Evolutionary conservation across 2,329 filamentous ascomycete species (phyloP), one percentile per base, ranked within the genome.

Genomic region (Phoma herbarum): DNA sequence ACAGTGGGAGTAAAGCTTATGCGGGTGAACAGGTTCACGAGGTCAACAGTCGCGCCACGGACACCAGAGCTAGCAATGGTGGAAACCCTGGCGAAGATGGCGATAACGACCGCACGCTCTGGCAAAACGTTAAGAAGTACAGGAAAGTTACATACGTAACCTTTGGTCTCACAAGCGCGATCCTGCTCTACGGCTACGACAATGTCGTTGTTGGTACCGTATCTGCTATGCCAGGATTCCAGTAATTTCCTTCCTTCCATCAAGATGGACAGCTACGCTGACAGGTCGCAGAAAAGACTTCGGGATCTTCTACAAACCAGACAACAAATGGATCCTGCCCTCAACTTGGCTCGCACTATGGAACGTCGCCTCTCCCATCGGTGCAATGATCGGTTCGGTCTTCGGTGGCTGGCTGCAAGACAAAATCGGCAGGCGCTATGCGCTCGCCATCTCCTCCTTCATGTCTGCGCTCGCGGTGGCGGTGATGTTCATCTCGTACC

Each of bases 121-220:
- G 70, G 71, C 67, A 72, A 54, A 70, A 71, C 33, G 56, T 70
- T n/a, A 71, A 72, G 56, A 73, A 66, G 57, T 74, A 72, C 50
- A 67, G 67, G 8, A 72, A 72, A 43, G 66, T 72, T 9, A 61
- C 56, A 3, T 65, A 63, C 28, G 57, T 66, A 14, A 72, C 68
- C 1, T 57, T 74, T n/a, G 65, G 56, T 9, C 44, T 74, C 20
- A 67, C 69, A 10, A 67, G 62, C n/a, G 67, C 66, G 6, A 72
- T 72, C 44, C 60, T 74, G 6, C 63, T 74, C 10, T 74, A 72
- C 28, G 71, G 71, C 8, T 72, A 71, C 50, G 71, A 74, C 48
- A 68, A 71, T 65, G 70, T 72, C 12, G 62, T 74, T 31, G 70
- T 74, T 31, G 69, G 67, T 12, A 71, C 68, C 1, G 65, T 74